Evolutionary conservation across 2,329 filamentous ascomycete genomes (phyloP).

Genomic region (Pseudocercospora musae): DNA sequence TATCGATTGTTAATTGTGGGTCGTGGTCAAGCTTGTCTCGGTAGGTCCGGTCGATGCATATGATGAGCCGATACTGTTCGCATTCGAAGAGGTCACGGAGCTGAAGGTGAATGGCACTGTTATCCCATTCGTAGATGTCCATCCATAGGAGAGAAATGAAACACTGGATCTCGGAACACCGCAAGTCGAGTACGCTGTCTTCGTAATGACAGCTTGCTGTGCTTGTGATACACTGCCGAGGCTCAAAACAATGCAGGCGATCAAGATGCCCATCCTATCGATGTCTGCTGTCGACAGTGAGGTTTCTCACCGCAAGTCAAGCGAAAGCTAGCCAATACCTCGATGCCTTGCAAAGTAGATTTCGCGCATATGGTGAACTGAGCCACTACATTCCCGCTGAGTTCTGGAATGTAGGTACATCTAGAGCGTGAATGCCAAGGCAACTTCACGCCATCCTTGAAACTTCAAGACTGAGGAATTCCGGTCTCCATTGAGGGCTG

Average conservation of each 20-base stretch:
- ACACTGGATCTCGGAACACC: background rate
- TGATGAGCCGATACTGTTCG: background rate
- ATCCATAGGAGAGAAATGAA: background rate
- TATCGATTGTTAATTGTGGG: background rate
- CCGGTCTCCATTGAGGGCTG: no score
- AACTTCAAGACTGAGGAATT: no score
- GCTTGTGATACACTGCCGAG: background rate
- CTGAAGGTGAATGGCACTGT: background rate
- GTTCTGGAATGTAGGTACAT: background rate
- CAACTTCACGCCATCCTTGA: no score
- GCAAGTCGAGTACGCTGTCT: background rate
- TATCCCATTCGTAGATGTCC: background rate
- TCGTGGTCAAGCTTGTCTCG: background rate
- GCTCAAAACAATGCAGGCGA: background rate
- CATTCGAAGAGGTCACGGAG: background rate
- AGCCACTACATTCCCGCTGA: background rate
- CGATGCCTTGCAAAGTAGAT: background rate
- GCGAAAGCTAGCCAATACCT: background rate
- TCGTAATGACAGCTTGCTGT: background rate
- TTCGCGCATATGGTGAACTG: background rate
- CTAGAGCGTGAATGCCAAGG: background rate
- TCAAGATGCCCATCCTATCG: background rate
- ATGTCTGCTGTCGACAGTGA: background rate
- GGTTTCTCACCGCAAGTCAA: background rate
- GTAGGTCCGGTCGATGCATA: background rate